phyloP scores from a whole-genome alignment of 305 asterid genomes.

The Ilex paraguariensis region DNA sequence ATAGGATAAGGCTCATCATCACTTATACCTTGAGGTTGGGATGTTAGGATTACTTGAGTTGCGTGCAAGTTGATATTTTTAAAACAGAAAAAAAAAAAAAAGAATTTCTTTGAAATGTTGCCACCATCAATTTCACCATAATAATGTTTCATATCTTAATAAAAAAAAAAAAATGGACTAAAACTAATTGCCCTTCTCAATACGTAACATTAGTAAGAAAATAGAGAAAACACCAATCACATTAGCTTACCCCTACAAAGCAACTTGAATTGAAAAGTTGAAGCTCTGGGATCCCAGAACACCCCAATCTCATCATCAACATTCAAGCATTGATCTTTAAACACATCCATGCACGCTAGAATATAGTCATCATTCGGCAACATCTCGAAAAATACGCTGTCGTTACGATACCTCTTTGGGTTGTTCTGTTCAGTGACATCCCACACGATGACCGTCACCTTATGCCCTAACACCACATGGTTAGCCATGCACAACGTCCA shows the following conservation, averaged over 20 bases:
- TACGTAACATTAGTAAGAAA: too few species aligned
- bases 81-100: too few species aligned
- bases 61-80: too few species aligned
- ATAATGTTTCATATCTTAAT: too few species aligned
- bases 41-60: too few species aligned
- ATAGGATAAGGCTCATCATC: too few species aligned
- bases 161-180: too few species aligned
- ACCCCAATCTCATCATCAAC: constrained; percentile 39
- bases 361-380: constrained; percentile 23
- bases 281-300: constrained; percentile 30
- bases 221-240: too few species aligned
- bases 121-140: too few species aligned
- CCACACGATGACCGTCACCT: constrained; percentile 30
- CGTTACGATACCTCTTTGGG: constrained; percentile 27
- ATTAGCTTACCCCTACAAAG: constrained; percentile 2
- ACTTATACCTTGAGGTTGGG: too few species aligned
- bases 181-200: too few species aligned
- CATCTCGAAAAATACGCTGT: constrained; percentile 20
- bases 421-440: constrained; percentile 31
- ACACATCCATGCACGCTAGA: constrained; percentile 25
- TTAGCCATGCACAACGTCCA: constrained; percentile 36
- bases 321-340: constrained; percentile 26
- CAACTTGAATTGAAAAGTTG: constrained; percentile 26
- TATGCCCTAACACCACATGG: constrained; percentile 24
- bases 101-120: too few species aligned